Base-by-base conservation (phyloP, 2,329 filamentous ascomycete species). In the Raffaelea arxii region DNA sequence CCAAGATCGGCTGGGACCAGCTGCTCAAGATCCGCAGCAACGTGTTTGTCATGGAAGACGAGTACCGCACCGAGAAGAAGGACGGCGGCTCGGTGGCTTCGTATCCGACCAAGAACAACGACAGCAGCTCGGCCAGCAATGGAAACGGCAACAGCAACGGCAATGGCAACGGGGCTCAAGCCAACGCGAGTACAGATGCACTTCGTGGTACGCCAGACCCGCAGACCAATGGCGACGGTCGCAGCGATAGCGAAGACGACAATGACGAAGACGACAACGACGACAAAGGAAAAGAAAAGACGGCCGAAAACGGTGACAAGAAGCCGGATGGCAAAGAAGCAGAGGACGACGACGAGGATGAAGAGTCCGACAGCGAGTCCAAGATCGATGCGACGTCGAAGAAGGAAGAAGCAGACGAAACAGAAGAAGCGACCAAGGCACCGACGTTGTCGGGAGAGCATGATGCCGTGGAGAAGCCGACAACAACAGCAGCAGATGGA, bases 21-120 rank as follows among this genome's bases (percentile, higher is more conserved):
- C 74, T 98, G 21, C 71, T 98, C 44, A 94, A 88, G 65, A 95
- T 94, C 58, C 79, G 92, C 55, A 97, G 91, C 68, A 90, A 91
- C 52, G 92, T 98, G 2, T 98, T 98, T 57, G 92, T 98, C 42
- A 98, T 98, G 92, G 92, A 98, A 63, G 92, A 98, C 59, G 92
- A 98, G 64, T 98, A 98, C 62, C 81, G 92, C 42, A 85, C 83
- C 47, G 92, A 97, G 66, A 87, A 86, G 64, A 81, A 86, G 47
- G 79, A 82, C 51, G 64, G 70, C 23, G 64, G 71, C 22, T 67
- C 68, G 18, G 65, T 69, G 42, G 61, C 68, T 16, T 59, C 64
- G 40, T 66, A 65, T 46, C 59, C 67, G 49, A 63, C 65, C 22
- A 25, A 25, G 18, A 12, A n/a, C 19, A 9, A 14, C 2, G 21